A percentile compares a stretch with the other conserved stretches of the same genome.
Conservation (phyloP, 1,284 basidiomycete genomes). For the Cutaneotrichosporon mucoides region DNA sequence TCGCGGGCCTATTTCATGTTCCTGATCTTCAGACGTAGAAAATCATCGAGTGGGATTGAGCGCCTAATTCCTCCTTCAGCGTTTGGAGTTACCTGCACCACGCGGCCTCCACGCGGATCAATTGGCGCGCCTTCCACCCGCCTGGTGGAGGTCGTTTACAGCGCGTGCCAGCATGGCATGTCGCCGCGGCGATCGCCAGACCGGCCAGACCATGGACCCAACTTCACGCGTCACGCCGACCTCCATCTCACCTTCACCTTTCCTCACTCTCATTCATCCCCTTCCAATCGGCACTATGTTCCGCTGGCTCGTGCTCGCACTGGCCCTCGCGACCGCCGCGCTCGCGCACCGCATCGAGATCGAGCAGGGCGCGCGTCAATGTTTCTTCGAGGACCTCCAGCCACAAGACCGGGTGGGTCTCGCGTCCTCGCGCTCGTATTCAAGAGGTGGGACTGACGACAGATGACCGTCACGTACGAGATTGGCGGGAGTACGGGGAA, state of each 20-base stretch:
- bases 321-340: conserved; percentile 33
- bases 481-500: conserved; percentile 71
- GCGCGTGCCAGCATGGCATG: no score
- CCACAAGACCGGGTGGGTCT: conserved; percentile 76
- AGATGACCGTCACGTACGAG: conserved; percentile 99
- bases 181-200: no score
- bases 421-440: neutral
- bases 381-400: conserved; percentile 97
- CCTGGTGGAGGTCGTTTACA: no score
- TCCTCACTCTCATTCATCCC: neutral
- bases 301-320: conserved; percentile 14
- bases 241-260: neutral
- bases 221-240: neutral
- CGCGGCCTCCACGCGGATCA: no score
- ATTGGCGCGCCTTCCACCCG: no score
- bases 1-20: no score
- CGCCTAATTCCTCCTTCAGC: no score
- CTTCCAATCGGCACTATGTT: conserved; percentile 7
- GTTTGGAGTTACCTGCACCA: no score
- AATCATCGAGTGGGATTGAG: no score
- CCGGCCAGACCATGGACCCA: no score
- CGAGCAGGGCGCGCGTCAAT: conserved; percentile 80
- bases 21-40: no score
- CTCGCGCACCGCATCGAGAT: conserved; percentile 54
- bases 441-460: conserved; percentile 3